These are phyloP conservation scores for Aspergillus eucalypticola DNA, from an alignment of 2,329 filamentous ascomycete genomes.

Conservation along the genomic window DNA sequence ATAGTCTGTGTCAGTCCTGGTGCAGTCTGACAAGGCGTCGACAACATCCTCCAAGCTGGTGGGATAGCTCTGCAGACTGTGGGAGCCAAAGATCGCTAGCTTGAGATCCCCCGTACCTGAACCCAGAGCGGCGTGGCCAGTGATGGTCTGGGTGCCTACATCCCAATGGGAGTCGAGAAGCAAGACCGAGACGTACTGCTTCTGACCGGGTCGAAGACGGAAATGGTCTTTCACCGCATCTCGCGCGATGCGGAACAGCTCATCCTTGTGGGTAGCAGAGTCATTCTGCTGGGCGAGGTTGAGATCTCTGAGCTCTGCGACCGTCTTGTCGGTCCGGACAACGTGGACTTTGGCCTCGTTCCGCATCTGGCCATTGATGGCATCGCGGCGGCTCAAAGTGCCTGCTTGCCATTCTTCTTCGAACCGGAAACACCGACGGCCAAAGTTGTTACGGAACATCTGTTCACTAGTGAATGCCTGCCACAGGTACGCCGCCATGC, in stretches of 20 bases:
- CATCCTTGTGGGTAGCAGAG: constrained; percentile 67
- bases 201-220: constrained; percentile 71
- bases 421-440: constrained; percentile 81
- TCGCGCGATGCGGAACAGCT: constrained; percentile 73
- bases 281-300: constrained; percentile 76
- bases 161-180: constrained; percentile 92
- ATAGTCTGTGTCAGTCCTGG: constrained; percentile 75
- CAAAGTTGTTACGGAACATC: constrained; percentile 87
- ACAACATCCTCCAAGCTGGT: constrained; percentile 85
- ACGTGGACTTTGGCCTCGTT: constrained; percentile 90
- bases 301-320: constrained; percentile 77
- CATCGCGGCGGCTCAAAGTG: constrained; percentile 74
- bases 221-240: constrained; percentile 80
- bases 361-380: constrained; percentile 70
- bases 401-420: constrained; percentile 94
- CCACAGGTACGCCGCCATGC: constrained; percentile 95
- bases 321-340: constrained; percentile 77
- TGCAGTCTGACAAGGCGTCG: constrained; percentile 86
- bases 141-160: constrained; percentile 65
- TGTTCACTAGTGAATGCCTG: constrained; percentile 96
- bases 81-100: constrained; percentile 88
- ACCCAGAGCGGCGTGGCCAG: constrained; percentile 81
- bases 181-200: constrained; percentile 83
- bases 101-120: constrained; percentile 71
- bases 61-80: constrained; percentile 88